A percentile compares a stretch with the other conserved stretches of the same genome.
phyloP scores from a whole-genome alignment of 2,329 filamentous ascomycete genomes.

The Penicillium sp. region DNA sequence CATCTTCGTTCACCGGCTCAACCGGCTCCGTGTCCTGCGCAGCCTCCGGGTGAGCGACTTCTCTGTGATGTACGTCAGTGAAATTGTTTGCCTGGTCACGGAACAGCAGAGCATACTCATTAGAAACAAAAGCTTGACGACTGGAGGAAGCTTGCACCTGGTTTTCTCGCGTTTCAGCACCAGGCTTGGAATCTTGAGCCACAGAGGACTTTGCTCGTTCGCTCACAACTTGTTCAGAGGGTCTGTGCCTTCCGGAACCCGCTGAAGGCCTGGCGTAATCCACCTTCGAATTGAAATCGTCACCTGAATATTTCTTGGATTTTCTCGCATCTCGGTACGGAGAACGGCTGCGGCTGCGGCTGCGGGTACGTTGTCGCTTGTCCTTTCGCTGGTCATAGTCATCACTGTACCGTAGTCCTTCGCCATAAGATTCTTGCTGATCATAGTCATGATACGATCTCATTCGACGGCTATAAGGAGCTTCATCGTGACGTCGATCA shows the following conservation, averaged over 20 bases:
- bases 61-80: constrained; percentile 21
- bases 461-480: constrained; percentile 40
- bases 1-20: constrained; percentile 73
- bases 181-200: constrained; percentile 60
- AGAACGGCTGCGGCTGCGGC: constrained; percentile 55
- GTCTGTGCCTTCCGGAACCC: constrained; percentile 49
- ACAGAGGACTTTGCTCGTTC: constrained; percentile 63
- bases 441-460: constrained; percentile 55
- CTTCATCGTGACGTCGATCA: constrained; percentile 41
- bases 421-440: constrained; percentile 45
- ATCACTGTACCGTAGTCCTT: constrained; percentile 51
- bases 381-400: constrained; percentile 52
- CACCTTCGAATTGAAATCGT: constrained; percentile 33
- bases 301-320: constrained; percentile 39
- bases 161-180: constrained; percentile 70
- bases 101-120: constrained; percentile 43
- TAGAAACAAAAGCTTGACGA: constrained; percentile 34
- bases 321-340: constrained; percentile 44
- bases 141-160: constrained; percentile 53
- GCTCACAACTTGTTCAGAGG: constrained; percentile 63
- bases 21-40: constrained; percentile 46
- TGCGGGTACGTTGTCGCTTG: constrained; percentile 60
- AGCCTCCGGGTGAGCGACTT: constrained; percentile 17
- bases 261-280: constrained; percentile 29
- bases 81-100: background rate